These are phyloP conservation scores for Chalciporus sphaerocephalus DNA, from an alignment of 768 basidiomycete genomes.

Conservation along the genomic window DNA sequence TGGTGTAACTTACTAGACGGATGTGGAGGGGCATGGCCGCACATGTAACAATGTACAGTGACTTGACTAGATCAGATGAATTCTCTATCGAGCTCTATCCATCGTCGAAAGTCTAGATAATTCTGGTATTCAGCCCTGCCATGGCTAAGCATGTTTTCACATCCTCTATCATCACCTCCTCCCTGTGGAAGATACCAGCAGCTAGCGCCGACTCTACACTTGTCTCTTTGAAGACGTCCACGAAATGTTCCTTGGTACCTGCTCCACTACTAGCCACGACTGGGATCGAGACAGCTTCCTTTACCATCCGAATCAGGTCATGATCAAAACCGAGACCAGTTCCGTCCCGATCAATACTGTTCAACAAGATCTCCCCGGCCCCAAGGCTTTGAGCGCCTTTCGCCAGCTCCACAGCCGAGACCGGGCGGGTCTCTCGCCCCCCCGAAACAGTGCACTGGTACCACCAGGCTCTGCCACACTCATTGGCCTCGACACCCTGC, in stretches of 20 bases:
- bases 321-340: constrained; percentile 89
- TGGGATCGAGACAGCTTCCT: constrained; percentile 75
- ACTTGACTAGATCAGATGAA: too few species aligned
- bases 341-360: constrained; percentile 96
- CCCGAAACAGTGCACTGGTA: constrained; percentile 98
- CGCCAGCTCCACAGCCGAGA: constrained; percentile 91
- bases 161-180: constrained; percentile 76
- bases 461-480: constrained; percentile 87
- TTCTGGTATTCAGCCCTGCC: constrained; percentile 49
- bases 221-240: constrained; percentile 78
- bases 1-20: neutral
- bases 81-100: neutral
- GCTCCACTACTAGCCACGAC: constrained; percentile 96
- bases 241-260: constrained; percentile 76
- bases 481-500: constrained; percentile 43
- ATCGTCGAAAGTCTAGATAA: constrained; percentile 7
- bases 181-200: constrained; percentile 94
- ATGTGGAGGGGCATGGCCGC: neutral
- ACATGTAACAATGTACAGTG: neutral
- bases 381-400: constrained; percentile 86
- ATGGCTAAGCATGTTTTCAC: constrained; percentile 61
- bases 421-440: constrained; percentile 74
- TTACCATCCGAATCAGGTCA: constrained; percentile 74
- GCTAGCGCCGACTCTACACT: constrained; percentile 88
- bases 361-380: constrained; percentile 91